phyloP scores from a whole-genome alignment of 495 filamentous ascomycete species.

The Tetracladium marchalianum region DNA sequence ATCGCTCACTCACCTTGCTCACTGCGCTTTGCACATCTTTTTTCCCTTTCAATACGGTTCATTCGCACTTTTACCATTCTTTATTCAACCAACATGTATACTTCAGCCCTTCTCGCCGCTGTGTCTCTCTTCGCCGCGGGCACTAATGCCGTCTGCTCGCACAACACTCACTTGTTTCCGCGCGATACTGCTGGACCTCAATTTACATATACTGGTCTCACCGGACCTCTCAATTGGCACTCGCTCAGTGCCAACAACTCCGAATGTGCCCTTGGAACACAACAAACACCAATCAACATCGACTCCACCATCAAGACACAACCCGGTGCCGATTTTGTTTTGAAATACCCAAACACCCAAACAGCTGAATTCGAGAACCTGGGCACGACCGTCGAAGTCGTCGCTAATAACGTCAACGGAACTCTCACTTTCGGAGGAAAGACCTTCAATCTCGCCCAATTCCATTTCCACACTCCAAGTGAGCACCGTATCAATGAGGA shows the following conservation, averaged over 20 bases:
- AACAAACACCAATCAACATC: conserved; percentile 55
- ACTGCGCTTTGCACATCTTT: too few relatives aligned
- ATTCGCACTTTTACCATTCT: too few relatives aligned
- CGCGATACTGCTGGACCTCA: too few relatives aligned
- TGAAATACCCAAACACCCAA: conserved; percentile 21
- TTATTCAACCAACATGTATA: too few relatives aligned
- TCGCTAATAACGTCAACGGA: conserved; percentile 22
- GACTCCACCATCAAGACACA: conserved; percentile 32
- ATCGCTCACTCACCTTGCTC: too few relatives aligned
- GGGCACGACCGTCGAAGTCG: conserved; percentile 48
- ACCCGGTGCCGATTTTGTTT: conserved; percentile 24
- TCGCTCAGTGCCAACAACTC: conserved; percentile 33
- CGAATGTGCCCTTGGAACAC: conserved; percentile 40
- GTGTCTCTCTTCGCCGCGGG: too few relatives aligned
- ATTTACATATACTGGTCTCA: too few relatives aligned
- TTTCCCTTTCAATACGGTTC: too few relatives aligned
- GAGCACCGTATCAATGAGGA: conserved; percentile 54
- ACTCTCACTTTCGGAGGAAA: background rate
- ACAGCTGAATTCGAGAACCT: conserved; percentile 45
- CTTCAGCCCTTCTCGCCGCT: too few relatives aligned
- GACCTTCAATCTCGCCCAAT: conserved; percentile 29
- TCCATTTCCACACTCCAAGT: conserved; percentile 61
- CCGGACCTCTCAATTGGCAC: conserved; percentile 51
- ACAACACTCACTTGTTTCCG: too few relatives aligned
- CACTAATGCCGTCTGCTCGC: too few relatives aligned